Evolutionary conservation across 2,329 filamentous ascomycete species (phyloP).

Genomic region (Sphaceloma murrayae): DNA sequence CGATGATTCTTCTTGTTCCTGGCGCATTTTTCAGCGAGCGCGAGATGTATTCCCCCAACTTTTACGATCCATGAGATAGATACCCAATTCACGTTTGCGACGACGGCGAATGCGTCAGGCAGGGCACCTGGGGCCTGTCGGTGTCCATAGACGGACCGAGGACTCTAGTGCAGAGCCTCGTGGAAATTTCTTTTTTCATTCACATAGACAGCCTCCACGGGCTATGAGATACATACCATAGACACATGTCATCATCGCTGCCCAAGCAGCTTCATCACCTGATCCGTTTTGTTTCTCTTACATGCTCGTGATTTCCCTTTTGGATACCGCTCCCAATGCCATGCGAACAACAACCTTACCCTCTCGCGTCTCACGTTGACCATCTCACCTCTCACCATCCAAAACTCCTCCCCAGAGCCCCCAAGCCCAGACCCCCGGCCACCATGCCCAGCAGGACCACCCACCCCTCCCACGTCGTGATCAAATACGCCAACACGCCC

Average conservation of each 20-base stretch:
- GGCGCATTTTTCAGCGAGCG: conserved; percentile 5
- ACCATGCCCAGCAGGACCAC: conserved; percentile 29
- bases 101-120: too few relatives aligned
- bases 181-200: neutral
- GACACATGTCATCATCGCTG: too few relatives aligned
- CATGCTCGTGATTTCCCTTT: neutral
- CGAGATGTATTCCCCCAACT: neutral
- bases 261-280: neutral
- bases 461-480: conserved; percentile 39
- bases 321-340: neutral
- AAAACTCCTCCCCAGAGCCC: conserved; percentile 23
- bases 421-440: conserved; percentile 26
- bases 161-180: conserved; percentile 14
- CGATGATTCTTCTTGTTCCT: neutral
- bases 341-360: neutral
- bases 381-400: neutral
- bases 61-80: too few relatives aligned
- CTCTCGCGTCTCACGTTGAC: neutral
- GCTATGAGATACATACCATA: neutral
- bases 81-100: too few relatives aligned
- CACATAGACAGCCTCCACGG: neutral
- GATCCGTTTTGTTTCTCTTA: neutral
- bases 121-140: too few relatives aligned
- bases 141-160: too few relatives aligned
- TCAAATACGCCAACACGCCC: conserved; percentile 49